Conservation (phyloP, 2,329 filamentous ascomycete species). For the Zopfia rhizophila region DNA sequence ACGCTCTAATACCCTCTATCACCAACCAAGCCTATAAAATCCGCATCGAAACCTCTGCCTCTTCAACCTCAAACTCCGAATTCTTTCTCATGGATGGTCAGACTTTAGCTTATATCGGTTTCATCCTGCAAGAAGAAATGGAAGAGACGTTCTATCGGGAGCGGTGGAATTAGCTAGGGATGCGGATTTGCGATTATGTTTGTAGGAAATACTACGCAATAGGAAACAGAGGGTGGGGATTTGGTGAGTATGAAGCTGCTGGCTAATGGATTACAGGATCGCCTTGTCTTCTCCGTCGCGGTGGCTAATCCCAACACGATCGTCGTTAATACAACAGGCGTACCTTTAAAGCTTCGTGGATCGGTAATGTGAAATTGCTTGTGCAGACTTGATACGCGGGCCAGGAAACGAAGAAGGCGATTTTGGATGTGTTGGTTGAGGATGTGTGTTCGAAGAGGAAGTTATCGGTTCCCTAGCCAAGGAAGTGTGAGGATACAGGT, state of each 20-base stretch:
- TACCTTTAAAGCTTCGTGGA: slow-evolving; percentile 76
- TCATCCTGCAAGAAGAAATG: slow-evolving; percentile 27
- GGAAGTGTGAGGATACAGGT: slow-evolving; percentile 67
- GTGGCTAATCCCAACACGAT: slow-evolving; percentile 72
- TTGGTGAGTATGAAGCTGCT: slow-evolving; percentile 33
- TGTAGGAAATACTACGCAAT: slow-evolving; percentile 65
- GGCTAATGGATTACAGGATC: slow-evolving; percentile 69
- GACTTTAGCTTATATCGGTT: slow-evolving; percentile 25
- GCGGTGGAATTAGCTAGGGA: slow-evolving; percentile 40
- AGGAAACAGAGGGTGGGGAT: slow-evolving; percentile 37
- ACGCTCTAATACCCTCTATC: slow-evolving; percentile 23
- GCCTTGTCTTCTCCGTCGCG: slow-evolving; percentile 58
- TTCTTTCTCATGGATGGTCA: slow-evolving; percentile 29
- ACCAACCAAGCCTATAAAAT: slow-evolving; percentile 18
- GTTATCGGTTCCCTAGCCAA: slow-evolving; percentile 71
- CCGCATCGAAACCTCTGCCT: slow-evolving; percentile 23
- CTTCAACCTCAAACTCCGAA: slow-evolving; percentile 20
- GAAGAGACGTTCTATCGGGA: slow-evolving; percentile 27
- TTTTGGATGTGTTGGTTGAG: slow-evolving; percentile 72
- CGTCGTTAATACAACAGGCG: slow-evolving; percentile 73
- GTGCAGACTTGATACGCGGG: slow-evolving; percentile 78
- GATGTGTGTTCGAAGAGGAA: slow-evolving; percentile 70
- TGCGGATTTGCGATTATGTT: slow-evolving; percentile 74
- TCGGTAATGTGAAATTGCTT: slow-evolving; percentile 69
- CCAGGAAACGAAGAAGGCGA: slow-evolving; percentile 71